Percentiles rank a stretch among this genome's conserved stretches.
Conservation (phyloP, 2,329 filamentous ascomycete genomes). For the Colletotrichum godetiae region DNA sequence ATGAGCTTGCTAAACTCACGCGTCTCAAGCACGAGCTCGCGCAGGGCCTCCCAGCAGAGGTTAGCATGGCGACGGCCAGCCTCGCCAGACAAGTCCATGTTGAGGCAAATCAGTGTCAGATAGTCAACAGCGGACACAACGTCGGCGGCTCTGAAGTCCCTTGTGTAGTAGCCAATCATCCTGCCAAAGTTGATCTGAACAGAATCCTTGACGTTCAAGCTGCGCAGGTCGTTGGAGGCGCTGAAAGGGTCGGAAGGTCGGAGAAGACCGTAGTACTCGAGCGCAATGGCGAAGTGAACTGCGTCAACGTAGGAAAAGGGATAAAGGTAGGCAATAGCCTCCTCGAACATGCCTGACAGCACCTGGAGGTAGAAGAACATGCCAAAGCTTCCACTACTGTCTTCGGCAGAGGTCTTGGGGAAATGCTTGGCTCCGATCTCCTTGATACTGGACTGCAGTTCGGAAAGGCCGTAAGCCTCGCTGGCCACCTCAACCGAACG, state of each 20-base stretch:
- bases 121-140: slow-evolving; percentile 94
- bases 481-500: slow-evolving; percentile 72
- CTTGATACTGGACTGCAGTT: slow-evolving; percentile 82
- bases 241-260: slow-evolving; percentile 85
- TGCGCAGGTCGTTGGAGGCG: slow-evolving; percentile 76
- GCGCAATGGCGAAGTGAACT: slow-evolving; percentile 91
- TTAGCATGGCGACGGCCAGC: slow-evolving; percentile 80
- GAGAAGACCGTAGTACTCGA: slow-evolving; percentile 90
- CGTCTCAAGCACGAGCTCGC: slow-evolving; percentile 95
- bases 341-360: slow-evolving; percentile 92
- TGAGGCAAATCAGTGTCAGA: slow-evolving; percentile 89
- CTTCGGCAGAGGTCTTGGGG: slow-evolving; percentile 81
- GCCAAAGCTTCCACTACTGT: slow-evolving; percentile 81
- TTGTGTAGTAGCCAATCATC: slow-evolving; percentile 94
- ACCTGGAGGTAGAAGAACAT: slow-evolving; percentile 96
- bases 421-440: slow-evolving; percentile 95
- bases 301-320: slow-evolving; percentile 92
- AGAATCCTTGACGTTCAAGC: slow-evolving; percentile 73
- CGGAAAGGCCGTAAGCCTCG: slow-evolving; percentile 72
- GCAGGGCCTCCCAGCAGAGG: slow-evolving; percentile 91
- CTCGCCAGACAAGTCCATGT: slow-evolving; percentile 81
- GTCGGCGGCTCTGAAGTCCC: slow-evolving; percentile 92
- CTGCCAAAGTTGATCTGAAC: slow-evolving; percentile 94
- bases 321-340: slow-evolving; percentile 91
- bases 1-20: slow-evolving; percentile 94